These are phyloP conservation scores for Colletotrichum simmondsii DNA, from an alignment of 2,329 filamentous ascomycete species.

Conservation along the genomic window DNA sequence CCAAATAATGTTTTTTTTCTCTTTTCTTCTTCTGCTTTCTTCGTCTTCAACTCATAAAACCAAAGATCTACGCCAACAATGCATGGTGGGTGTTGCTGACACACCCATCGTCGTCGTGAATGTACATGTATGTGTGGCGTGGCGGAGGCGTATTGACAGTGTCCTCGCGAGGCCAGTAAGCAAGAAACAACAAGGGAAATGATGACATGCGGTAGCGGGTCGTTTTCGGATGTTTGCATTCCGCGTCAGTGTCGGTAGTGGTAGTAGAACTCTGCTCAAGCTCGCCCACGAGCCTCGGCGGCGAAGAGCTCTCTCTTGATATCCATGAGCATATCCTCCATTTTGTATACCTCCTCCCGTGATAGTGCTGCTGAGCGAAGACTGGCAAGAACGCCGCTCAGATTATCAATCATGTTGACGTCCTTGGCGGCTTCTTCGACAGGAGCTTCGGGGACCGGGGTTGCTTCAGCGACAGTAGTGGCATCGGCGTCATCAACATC, in stretches of 20 bases:
- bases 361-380: constrained; percentile 70
- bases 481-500: constrained; percentile 21
- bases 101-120: constrained; percentile 14
- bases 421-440: constrained; percentile 49
- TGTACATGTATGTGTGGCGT: constrained; percentile 21
- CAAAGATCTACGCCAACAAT: constrained; percentile 29
- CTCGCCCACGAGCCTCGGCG: constrained; percentile 69
- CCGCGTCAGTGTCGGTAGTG: neutral
- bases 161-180: neutral
- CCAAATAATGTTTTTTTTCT: neutral
- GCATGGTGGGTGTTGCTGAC: neutral
- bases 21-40: neutral
- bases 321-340: constrained; percentile 85
- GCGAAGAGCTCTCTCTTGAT: constrained; percentile 79
- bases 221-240: neutral
- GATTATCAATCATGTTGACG: constrained; percentile 60
- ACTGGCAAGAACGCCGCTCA: constrained; percentile 67
- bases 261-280: constrained; percentile 35
- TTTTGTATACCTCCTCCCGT: constrained; percentile 72
- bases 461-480: neutral
- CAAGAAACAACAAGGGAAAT: neutral
- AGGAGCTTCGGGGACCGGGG: neutral
- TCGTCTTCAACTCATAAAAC: constrained; percentile 3
- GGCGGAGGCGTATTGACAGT: constrained; percentile 21
- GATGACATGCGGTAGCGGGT: neutral